Percentiles rank a stretch among this genome's conserved stretches.
Conservation (phyloP, 345 rosid species). For the Cardiospermum halicacabum region DNA sequence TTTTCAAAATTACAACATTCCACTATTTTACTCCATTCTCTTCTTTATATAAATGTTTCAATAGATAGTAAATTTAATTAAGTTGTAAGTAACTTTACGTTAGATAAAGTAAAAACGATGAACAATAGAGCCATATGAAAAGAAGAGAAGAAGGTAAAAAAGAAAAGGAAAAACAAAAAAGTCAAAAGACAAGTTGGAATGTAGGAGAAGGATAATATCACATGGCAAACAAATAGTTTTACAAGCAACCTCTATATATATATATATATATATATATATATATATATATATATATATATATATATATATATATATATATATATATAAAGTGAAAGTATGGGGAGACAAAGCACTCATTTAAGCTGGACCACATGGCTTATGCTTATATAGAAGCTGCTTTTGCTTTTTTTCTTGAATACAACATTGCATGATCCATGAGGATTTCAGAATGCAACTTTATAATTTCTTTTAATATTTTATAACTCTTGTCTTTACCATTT, state of each 20-base stretch:
- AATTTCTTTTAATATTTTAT: neutral
- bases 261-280: no score
- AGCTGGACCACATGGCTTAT: constrained; percentile 38
- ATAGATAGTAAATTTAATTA: no score
- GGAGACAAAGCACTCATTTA: constrained; percentile 18
- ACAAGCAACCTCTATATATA: no score
- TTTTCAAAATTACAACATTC: no score
- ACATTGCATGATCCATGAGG: constrained; percentile 22
- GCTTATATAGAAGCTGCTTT: no score
- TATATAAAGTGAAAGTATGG: neutral
- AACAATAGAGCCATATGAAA: neutral
- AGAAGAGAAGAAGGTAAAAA: neutral
- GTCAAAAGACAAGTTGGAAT: constrained; percentile 16
- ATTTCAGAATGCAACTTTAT: neutral
- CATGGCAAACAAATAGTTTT: constrained; percentile 10
- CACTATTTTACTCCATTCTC: no score
- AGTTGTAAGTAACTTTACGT: no score
- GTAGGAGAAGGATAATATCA: constrained; percentile 2
- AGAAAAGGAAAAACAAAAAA: neutral
- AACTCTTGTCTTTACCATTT: neutral
- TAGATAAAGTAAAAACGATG: no score
- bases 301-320: no score
- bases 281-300: no score
- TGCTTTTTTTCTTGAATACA: constrained; percentile 20
- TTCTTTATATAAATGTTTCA: no score